phyloP scores from a whole-genome alignment of 2,329 filamentous ascomycete species.

The Ustulina deusta region DNA sequence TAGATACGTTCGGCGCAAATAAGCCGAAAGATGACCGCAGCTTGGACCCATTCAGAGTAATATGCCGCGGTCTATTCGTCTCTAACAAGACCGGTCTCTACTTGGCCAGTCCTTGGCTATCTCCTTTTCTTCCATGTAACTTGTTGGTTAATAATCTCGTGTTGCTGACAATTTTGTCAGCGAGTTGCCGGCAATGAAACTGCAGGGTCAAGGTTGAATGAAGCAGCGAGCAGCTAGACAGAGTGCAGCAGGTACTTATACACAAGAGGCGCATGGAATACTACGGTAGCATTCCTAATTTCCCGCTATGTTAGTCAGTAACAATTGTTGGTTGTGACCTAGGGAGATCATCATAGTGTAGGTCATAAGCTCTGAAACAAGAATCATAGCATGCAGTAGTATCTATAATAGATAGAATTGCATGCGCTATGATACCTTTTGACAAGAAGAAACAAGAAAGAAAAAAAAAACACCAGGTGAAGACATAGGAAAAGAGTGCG shows the following conservation, averaged over 20 bases:
- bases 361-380: slow-evolving; percentile 1
- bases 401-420: not conserved
- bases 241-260: not conserved
- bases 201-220: slow-evolving; percentile 34
- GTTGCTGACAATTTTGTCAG: slow-evolving; percentile 30
- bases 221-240: slow-evolving; percentile 15
- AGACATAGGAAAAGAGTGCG: slow-evolving; percentile 5
- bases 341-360: not conserved
- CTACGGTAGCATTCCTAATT: slow-evolving; percentile 34
- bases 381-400: not conserved
- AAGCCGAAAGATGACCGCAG: slow-evolving; percentile 30
- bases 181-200: slow-evolving; percentile 34
- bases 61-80: slow-evolving; percentile 25
- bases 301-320: slow-evolving; percentile 8
- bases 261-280: slow-evolving; percentile 22
- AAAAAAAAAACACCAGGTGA: not conserved
- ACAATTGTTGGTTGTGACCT: slow-evolving; percentile 12
- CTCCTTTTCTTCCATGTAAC: slow-evolving; percentile 12
- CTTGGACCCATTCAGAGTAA: slow-evolving; percentile 33
- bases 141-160: slow-evolving; percentile 17
- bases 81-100: slow-evolving; percentile 14
- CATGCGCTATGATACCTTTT: not conserved
- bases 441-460: slow-evolving; percentile 1
- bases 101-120: slow-evolving; percentile 21
- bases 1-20: slow-evolving; percentile 31